Conservation (phyloP, 2,329 filamentous ascomycete genomes). For the Colletotrichum truncatum region DNA sequence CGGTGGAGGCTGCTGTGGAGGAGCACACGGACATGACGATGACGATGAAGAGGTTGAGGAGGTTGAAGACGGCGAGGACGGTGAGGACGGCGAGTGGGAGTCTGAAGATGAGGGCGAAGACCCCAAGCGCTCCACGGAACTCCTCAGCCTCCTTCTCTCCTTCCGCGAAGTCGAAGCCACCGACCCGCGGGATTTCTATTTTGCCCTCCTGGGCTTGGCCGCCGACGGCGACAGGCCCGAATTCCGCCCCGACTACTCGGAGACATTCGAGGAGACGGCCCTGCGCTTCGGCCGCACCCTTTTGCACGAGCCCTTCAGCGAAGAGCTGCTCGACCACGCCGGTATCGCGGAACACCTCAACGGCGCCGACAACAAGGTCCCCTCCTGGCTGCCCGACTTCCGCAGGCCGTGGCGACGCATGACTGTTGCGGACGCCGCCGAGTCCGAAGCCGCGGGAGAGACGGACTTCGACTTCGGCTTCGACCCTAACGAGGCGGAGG, state of each 20-base stretch:
- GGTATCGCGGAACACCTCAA: slow-evolving; percentile 15
- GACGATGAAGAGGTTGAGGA: not conserved
- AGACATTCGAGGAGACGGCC: slow-evolving; percentile 23
- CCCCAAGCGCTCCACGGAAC: slow-evolving; percentile 21
- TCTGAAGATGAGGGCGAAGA: slow-evolving; percentile 10
- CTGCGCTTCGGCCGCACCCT: slow-evolving; percentile 26
- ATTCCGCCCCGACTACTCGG: slow-evolving; percentile 27
- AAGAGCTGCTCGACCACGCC: slow-evolving; percentile 29
- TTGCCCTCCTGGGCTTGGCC: slow-evolving; percentile 25
- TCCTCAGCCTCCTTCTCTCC: slow-evolving; percentile 23
- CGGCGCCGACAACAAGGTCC: slow-evolving; percentile 7
- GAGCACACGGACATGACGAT: not conserved
- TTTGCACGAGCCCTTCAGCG: slow-evolving; percentile 27
- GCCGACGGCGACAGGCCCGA: slow-evolving; percentile 27
- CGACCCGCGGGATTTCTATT: slow-evolving; percentile 29
- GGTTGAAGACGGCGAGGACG: not conserved
- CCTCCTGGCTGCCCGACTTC: slow-evolving; percentile 28
- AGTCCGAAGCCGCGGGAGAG: slow-evolving; percentile 26
- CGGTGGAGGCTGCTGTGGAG: slow-evolving; percentile 3
- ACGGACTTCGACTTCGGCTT: slow-evolving; percentile 28
- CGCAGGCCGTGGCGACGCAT: slow-evolving; percentile 26
- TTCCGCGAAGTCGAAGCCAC: slow-evolving; percentile 30
- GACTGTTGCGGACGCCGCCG: slow-evolving; percentile 28
- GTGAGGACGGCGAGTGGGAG: slow-evolving; percentile 14
- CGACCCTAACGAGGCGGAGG: slow-evolving; percentile 18